phyloP scores from a whole-genome alignment of 768 basidiomycete genomes.

The Epithele typhae region DNA sequence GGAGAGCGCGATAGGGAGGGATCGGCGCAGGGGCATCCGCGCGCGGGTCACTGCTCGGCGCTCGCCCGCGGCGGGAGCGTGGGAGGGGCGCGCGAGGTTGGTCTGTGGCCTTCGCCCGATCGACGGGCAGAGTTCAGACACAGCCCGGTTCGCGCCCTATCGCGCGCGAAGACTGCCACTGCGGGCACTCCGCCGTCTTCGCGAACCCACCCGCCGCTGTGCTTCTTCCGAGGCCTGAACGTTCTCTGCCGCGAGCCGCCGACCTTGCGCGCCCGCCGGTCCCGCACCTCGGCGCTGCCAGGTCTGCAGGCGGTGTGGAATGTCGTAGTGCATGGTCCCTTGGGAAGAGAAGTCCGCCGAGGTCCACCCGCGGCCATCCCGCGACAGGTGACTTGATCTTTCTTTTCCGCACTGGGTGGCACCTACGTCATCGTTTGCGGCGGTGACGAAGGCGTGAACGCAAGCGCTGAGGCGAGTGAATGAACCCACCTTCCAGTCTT shows the following conservation, averaged over 20 bases:
- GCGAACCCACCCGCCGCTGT: conserved; percentile 1
- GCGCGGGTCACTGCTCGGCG: conserved; percentile 1
- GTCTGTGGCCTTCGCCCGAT: not conserved
- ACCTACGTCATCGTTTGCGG: not conserved
- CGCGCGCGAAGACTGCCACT: conserved; percentile 10
- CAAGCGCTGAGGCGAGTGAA: too few relatives aligned
- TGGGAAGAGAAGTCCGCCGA: conserved; percentile 14
- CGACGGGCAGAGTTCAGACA: conserved; percentile 2
- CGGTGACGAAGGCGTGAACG: too few relatives aligned
- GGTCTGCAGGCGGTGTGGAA: conserved; percentile 5
- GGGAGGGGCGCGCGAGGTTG: conserved; percentile 3
- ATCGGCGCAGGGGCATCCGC: not conserved
- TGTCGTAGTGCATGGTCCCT: conserved; percentile 9
- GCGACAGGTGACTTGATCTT: too few relatives aligned
- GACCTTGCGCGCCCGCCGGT: not conserved
- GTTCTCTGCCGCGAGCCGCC: conserved; percentile 6
- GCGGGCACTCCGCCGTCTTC: not conserved
- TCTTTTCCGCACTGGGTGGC: conserved; percentile 11
- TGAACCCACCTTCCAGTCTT: too few relatives aligned
- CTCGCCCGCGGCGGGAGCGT: too few relatives aligned
- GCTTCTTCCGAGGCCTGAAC: conserved; percentile 19
- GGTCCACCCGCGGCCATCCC: too few relatives aligned
- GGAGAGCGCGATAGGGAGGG: not conserved
- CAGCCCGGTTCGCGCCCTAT: conserved; percentile 6
- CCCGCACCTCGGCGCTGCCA: not conserved